phyloP scores from a whole-genome alignment of 1,284 basidiomycete genomes.

The Austroboletus niveus region DNA sequence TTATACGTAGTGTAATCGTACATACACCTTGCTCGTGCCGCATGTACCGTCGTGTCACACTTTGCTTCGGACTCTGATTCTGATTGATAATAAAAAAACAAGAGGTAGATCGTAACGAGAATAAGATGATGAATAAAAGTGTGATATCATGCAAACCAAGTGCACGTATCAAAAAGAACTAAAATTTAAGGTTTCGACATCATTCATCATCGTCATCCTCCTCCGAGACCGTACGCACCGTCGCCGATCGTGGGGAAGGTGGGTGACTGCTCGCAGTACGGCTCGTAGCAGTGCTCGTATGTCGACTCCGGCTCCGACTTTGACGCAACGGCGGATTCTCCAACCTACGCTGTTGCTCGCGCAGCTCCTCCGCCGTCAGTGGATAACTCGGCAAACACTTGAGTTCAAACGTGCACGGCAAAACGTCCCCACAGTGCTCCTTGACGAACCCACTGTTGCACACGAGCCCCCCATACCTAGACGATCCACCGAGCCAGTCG shows the following conservation, averaged over 20 bases:
- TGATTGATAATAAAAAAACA: neutral
- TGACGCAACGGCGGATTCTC: slow-evolving; percentile 19
- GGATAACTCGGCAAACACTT: slow-evolving; percentile 48
- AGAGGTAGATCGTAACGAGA: slow-evolving; percentile 3
- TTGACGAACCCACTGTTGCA: slow-evolving; percentile 43
- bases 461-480: slow-evolving; percentile 61
- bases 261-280: neutral
- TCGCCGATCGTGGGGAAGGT: slow-evolving; percentile 8
- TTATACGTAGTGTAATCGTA: too few relatives aligned
- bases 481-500: slow-evolving; percentile 58
- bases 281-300: neutral
- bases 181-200: neutral
- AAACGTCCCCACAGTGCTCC: slow-evolving; percentile 43
- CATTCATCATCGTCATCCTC: slow-evolving; percentile 13
- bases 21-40: too few relatives aligned
- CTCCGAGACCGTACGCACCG: slow-evolving; percentile 13
- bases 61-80: neutral
- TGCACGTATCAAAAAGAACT: slow-evolving; percentile 2
- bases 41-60: too few relatives aligned
- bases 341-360: slow-evolving; percentile 41
- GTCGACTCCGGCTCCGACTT: slow-evolving; percentile 22
- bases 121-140: slow-evolving; percentile 30
- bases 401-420: slow-evolving; percentile 63
- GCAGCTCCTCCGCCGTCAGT: slow-evolving; percentile 49
- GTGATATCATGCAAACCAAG: slow-evolving; percentile 12